A percentile compares a stretch with the other conserved stretches of the same genome.
phyloP scores from a whole-genome alignment of 139 green algal species.

The Zygnema circumcarinatum region DNA sequence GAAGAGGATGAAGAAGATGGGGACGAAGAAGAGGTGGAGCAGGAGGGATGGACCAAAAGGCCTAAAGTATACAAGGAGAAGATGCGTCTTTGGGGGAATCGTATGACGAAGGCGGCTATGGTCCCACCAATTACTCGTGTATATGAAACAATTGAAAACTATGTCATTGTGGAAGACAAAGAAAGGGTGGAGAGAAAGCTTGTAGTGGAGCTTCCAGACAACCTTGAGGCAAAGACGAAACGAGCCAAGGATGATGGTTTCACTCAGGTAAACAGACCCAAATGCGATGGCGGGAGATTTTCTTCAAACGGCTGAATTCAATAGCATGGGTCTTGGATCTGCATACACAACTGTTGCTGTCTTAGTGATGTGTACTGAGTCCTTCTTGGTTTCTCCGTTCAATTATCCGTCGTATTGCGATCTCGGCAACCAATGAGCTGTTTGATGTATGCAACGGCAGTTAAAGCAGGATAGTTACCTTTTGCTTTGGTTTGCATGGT shows the following conservation, averaged over 20 bases:
- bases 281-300: not conserved
- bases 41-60: constrained; percentile 15
- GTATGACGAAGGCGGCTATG: constrained; percentile 50
- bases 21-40: constrained; percentile 22
- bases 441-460: too few species aligned
- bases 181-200: constrained; percentile 49
- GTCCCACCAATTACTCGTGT: constrained; percentile 51
- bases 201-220: constrained; percentile 28
- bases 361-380: too few species aligned
- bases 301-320: too few species aligned
- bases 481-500: too few species aligned
- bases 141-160: constrained; percentile 51
- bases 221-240: constrained; percentile 6
- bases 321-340: too few species aligned
- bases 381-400: too few species aligned
- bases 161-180: constrained; percentile 49
- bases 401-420: too few species aligned
- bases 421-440: too few species aligned
- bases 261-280: constrained; percentile 1
- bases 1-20: constrained; percentile 28
- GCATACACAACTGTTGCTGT: too few species aligned
- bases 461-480: too few species aligned
- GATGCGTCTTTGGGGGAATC: constrained; percentile 45
- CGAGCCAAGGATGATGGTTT: not conserved
- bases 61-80: not conserved